Percentiles rank a stretch among this genome's conserved stretches.
Conservation (phyloP, 2,329 filamentous ascomycete genomes). For the Diaporthe helianthi region DNA sequence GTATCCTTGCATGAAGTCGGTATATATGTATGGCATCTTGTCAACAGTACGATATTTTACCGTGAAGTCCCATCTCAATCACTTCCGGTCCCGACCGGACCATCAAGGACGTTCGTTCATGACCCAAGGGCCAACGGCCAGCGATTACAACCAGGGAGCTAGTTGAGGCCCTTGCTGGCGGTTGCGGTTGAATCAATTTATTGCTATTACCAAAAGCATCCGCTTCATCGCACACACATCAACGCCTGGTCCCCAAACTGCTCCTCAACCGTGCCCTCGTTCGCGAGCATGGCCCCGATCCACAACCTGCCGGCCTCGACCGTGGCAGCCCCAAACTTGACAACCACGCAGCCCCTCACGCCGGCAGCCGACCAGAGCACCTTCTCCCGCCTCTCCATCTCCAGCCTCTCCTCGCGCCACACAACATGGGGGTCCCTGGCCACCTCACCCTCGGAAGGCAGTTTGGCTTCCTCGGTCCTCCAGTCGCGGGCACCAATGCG, state of each 20-base stretch:
- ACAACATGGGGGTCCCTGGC: constrained; percentile 51
- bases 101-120: neutral
- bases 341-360: constrained; percentile 82
- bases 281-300: constrained; percentile 76
- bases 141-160: neutral
- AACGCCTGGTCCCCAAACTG: constrained; percentile 83
- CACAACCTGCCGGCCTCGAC: constrained; percentile 84
- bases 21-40: too few species aligned
- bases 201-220: neutral
- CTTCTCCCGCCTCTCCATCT: constrained; percentile 63
- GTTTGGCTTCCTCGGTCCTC: constrained; percentile 58
- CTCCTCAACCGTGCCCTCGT: constrained; percentile 74
- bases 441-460: constrained; percentile 45
- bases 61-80: neutral
- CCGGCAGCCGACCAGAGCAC: constrained; percentile 84
- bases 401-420: constrained; percentile 64
- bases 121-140: neutral
- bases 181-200: neutral
- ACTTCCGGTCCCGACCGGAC: neutral
- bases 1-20: neutral
- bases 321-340: constrained; percentile 86
- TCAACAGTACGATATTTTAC: neutral
- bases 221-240: constrained; percentile 70
- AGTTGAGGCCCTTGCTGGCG: too few species aligned
- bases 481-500: constrained; percentile 86